These are phyloP conservation scores for Candida incommunis DNA, from an alignment of 805 yeast genomes.

Conservation along the genomic window DNA sequence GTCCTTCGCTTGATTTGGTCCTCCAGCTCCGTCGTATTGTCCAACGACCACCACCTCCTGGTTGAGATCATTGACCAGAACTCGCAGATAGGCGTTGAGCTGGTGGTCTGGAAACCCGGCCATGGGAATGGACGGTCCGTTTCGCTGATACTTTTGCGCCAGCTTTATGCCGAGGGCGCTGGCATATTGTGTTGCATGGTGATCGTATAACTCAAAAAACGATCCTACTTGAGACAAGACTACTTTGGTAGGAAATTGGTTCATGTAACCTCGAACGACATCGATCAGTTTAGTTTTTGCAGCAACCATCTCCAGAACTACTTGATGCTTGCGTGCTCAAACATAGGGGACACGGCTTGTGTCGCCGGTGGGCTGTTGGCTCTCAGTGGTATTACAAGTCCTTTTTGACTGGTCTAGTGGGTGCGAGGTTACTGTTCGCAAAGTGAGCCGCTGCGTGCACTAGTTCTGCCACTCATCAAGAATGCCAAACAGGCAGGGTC, in stretches of 20 bases:
- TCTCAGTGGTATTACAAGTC: too few relatives aligned
- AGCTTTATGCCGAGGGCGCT: constrained; percentile 58
- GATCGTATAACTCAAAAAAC: constrained; percentile 49
- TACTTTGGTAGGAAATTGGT: constrained; percentile 35
- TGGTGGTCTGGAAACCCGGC: constrained; percentile 80
- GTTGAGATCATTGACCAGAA: constrained; percentile 56
- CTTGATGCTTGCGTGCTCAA: too few relatives aligned
- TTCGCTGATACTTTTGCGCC: constrained; percentile 27
- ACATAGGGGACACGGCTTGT: too few relatives aligned
- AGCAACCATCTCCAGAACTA: too few relatives aligned
- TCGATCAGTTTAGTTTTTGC: too few relatives aligned
- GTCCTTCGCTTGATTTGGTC: constrained; percentile 21
- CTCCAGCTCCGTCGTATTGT: constrained; percentile 24
- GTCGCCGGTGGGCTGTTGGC: too few relatives aligned
- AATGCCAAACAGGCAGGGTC: too few relatives aligned
- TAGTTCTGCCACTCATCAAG: too few relatives aligned
- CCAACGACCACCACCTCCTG: constrained; percentile 74
- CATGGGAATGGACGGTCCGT: constrained; percentile 32
- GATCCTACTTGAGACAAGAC: constrained; percentile 24
- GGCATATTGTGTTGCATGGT: constrained; percentile 68
- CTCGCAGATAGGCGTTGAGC: constrained; percentile 56
- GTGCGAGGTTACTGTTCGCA: too few relatives aligned
- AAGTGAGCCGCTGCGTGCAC: too few relatives aligned
- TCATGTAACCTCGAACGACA: constrained; percentile 25
- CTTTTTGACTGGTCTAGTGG: too few relatives aligned